These are phyloP conservation scores for Coemansia sp. DNA, from an alignment of 192 early-diverging fungal genomes.

Conservation along the genomic window DNA sequence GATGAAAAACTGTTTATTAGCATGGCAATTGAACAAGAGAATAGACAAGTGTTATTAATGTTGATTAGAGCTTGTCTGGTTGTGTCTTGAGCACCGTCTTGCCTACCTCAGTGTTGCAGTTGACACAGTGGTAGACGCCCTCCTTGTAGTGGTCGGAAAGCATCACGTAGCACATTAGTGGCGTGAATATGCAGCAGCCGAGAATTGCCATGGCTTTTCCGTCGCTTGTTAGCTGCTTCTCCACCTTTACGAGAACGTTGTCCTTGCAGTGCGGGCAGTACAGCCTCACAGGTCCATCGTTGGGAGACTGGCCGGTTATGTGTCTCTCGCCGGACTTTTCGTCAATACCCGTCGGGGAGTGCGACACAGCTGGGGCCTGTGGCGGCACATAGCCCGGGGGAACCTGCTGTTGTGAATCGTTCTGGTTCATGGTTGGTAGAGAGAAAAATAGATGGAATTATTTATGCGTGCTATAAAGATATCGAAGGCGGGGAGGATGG, in stretches of 20 bases:
- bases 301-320: background rate
- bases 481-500: no score
- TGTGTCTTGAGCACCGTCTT: background rate
- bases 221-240: constrained; percentile 1
- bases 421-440: background rate
- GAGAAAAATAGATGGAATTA: background rate
- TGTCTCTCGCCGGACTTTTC: background rate
- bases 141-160: constrained; percentile 3
- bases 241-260: background rate
- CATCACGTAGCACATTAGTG: constrained; percentile 5
- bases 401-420: background rate
- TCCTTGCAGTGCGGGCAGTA: constrained; percentile 4
- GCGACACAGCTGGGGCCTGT: background rate
- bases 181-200: background rate
- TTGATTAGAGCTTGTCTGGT: background rate
- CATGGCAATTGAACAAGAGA: background rate
- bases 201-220: constrained; percentile 1
- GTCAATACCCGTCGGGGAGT: background rate
- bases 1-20: background rate
- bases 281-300: background rate
- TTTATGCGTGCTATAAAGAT: no score
- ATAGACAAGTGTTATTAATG: background rate
- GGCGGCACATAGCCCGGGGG: background rate
- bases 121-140: constrained; percentile 2
- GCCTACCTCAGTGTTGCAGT: constrained; percentile 6